A percentile compares a stretch with the other conserved stretches of the same genome.
Evolutionary conservation across 1,139 yeast genomes (phyloP).

Genomic region (Sugiyamaella grinbergsii): DNA sequence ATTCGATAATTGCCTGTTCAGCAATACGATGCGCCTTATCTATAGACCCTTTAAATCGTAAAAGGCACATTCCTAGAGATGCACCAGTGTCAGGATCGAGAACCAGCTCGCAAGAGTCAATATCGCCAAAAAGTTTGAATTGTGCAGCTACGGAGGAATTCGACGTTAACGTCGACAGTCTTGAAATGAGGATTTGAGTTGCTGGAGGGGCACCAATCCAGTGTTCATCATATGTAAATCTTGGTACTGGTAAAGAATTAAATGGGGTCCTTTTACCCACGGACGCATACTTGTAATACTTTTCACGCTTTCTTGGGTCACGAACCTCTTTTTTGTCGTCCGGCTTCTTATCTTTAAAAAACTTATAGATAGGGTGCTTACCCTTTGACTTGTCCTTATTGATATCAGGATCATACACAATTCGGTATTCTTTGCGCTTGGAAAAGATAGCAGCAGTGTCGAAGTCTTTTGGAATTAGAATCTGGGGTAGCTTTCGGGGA

Average conservation of each 20-base stretch:
- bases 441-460: conserved; percentile 6
- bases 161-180: conserved; percentile 55
- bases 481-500: conserved; percentile 9
- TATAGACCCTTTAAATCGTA: conserved; percentile 61
- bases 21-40: conserved; percentile 57
- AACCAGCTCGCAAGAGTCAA: conserved; percentile 58
- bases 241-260: conserved; percentile 53
- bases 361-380: conserved; percentile 44
- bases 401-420: conserved; percentile 61
- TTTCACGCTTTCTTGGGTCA: conserved; percentile 47
- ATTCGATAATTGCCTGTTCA: conserved; percentile 44
- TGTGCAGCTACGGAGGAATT: conserved; percentile 52
- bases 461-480: conserved; percentile 9
- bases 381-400: conserved; percentile 47
- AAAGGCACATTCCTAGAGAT: conserved; percentile 72
- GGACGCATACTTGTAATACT: conserved; percentile 29
- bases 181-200: conserved; percentile 69
- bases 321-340: conserved; percentile 26
- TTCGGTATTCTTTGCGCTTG: conserved; percentile 35
- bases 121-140: conserved; percentile 63
- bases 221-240: conserved; percentile 57
- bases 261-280: conserved; percentile 40
- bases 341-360: conserved; percentile 7
- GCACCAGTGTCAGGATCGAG: conserved; percentile 78
- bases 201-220: conserved; percentile 80